phyloP scores from a whole-genome alignment of 306 rosid genomes.

The Castanospermum australe region DNA sequence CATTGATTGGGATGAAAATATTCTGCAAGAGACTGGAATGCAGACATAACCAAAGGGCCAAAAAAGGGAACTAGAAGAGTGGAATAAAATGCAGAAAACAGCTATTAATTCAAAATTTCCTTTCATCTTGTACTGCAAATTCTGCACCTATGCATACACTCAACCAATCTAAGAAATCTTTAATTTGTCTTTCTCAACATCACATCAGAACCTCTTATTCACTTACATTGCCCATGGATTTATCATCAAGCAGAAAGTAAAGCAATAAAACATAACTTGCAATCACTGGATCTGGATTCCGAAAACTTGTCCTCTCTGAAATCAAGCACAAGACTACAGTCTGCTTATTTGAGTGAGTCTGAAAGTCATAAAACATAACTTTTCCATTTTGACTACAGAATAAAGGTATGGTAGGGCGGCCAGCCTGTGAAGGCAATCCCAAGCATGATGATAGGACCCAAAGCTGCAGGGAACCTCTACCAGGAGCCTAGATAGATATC shows the following conservation, averaged over 20 bases:
- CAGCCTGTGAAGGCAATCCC: neutral
- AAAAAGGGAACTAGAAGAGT: neutral
- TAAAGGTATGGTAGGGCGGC: neutral
- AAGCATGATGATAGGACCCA: neutral
- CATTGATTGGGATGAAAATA: conserved; percentile 13
- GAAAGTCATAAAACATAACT: neutral
- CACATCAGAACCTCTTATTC: neutral
- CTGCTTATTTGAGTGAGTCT: neutral
- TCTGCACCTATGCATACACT: neutral
- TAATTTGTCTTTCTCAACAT: neutral
- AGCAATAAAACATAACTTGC: neutral
- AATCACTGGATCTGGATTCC: neutral
- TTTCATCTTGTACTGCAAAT: neutral
- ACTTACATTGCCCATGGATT: neutral
- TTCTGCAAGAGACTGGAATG: neutral
- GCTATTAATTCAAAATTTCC: neutral
- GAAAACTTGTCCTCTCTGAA: neutral
- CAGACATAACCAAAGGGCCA: conserved; percentile 4
- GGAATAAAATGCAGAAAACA: neutral
- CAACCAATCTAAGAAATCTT: neutral
- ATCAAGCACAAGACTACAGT: conserved; percentile 6
- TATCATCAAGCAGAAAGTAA: neutral
- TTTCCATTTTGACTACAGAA: neutral
- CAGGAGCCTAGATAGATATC: neutral
- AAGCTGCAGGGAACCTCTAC: neutral